Conservation (phyloP, 495 filamentous ascomycete genomes). For the Evansstolkia leycettana region DNA sequence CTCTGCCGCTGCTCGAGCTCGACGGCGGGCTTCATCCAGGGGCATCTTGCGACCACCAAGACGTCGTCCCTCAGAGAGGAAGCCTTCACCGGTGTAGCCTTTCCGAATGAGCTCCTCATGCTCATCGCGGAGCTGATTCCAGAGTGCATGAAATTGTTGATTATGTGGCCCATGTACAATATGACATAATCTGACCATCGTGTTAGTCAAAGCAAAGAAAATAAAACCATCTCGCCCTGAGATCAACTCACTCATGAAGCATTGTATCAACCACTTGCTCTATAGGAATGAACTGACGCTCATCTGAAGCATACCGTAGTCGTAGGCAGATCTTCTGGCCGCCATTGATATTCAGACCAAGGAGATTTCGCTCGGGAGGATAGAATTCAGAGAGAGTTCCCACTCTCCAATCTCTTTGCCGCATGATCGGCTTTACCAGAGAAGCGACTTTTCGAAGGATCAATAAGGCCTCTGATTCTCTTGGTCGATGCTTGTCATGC, state of each 20-base stretch:
- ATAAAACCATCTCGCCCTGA: background rate
- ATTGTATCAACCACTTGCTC: slow-evolving; percentile 81
- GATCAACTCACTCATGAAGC: slow-evolving; percentile 80
- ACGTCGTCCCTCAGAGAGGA: slow-evolving; percentile 60
- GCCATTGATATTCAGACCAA: slow-evolving; percentile 69
- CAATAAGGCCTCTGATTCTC: slow-evolving; percentile 70
- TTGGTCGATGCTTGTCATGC: slow-evolving; percentile 61
- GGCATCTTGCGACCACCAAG: slow-evolving; percentile 60
- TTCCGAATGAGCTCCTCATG: slow-evolving; percentile 60
- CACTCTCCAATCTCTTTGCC: slow-evolving; percentile 71
- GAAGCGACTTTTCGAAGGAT: slow-evolving; percentile 74
- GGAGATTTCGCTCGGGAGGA: slow-evolving; percentile 57
- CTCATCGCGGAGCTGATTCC: slow-evolving; percentile 81
- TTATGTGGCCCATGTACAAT: slow-evolving; percentile 78
- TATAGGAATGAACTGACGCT: slow-evolving; percentile 64
- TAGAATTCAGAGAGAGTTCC: slow-evolving; percentile 75
- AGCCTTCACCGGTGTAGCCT: slow-evolving; percentile 88
- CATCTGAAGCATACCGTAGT: slow-evolving; percentile 65
- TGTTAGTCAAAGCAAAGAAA: slow-evolving; percentile 1
- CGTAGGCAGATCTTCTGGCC: slow-evolving; percentile 76
- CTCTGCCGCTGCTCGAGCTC: slow-evolving; percentile 66
- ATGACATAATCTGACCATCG: slow-evolving; percentile 52
- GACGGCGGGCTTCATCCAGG: slow-evolving; percentile 60
- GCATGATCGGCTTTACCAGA: slow-evolving; percentile 91
- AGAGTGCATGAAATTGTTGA: slow-evolving; percentile 66